These are phyloP conservation scores for Solanum raphanifolium DNA, from an alignment of 257 asterid species.

Conservation along the genomic window DNA sequence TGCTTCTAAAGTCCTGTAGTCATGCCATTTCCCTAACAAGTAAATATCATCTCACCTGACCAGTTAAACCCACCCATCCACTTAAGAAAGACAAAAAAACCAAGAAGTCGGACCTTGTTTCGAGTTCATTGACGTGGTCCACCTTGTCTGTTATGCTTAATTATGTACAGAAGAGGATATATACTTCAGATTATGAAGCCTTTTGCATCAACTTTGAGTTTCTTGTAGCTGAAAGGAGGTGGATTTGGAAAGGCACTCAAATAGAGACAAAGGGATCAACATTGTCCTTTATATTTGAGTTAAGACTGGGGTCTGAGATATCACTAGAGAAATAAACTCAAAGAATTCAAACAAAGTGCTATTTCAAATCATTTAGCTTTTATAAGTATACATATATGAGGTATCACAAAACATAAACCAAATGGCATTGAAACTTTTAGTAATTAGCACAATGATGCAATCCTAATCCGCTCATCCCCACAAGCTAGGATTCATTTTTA, in stretches of 20 bases:
- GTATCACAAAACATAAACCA: background rate
- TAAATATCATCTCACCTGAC: no score
- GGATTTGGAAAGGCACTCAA: background rate
- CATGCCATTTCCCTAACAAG: background rate
- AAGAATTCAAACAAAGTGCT: background rate
- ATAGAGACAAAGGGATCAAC: background rate
- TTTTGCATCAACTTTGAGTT: background rate
- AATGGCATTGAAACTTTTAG: background rate
- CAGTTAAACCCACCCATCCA: background rate
- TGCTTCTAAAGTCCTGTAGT: background rate
- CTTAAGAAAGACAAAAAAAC: background rate
- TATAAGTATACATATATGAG: background rate
- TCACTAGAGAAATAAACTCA: background rate
- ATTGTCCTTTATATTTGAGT: background rate
- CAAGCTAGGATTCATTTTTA: background rate
- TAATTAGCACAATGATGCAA: background rate
- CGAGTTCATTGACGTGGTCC: background rate
- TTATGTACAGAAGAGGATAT: background rate
- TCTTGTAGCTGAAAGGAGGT: background rate
- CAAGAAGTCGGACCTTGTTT: background rate
- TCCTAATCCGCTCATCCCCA: background rate
- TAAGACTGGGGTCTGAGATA: background rate
- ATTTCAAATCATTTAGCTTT: background rate
- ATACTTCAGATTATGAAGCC: background rate
- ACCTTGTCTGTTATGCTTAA: background rate